Evolutionary conservation across 2,329 filamentous ascomycete species (phyloP).

Genomic region (Ophiocordyceps camponoti-saundersi): DNA sequence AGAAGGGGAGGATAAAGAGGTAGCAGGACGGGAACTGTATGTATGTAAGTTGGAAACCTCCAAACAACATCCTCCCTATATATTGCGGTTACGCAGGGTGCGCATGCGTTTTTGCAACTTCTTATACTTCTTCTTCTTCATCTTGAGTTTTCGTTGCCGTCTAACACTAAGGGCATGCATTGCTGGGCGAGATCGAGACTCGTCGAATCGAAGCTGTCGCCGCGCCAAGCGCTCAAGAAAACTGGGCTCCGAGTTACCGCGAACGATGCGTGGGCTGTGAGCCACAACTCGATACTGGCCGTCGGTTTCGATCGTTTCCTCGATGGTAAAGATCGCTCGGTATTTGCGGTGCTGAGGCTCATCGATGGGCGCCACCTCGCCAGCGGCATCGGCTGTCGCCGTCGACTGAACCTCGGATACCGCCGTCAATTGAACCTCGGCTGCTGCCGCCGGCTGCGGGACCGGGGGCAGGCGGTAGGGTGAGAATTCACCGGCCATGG

Average conservation of each 20-base stretch:
- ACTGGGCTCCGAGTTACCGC: conserved; percentile 29
- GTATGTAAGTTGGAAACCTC: background rate
- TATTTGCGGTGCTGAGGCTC: conserved; percentile 36
- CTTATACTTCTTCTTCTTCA: conserved; percentile 99
- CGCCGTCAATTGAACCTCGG: conserved; percentile 24
- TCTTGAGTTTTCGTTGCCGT: conserved; percentile 85
- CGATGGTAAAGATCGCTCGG: conserved; percentile 49
- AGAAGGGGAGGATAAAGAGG: background rate
- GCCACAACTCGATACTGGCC: conserved; percentile 44
- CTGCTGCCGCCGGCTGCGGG: conserved; percentile 34
- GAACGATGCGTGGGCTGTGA: conserved; percentile 40
- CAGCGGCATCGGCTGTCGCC: conserved; percentile 18
- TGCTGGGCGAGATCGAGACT: conserved; percentile 29
- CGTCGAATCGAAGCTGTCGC: conserved; percentile 43
- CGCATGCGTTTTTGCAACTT: conserved; percentile 91
- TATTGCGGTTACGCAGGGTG: conserved; percentile 61
- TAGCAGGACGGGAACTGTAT: background rate
- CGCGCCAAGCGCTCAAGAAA: conserved; percentile 57
- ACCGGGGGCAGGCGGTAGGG: conserved; percentile 78
- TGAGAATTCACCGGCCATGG: conserved; percentile 52
- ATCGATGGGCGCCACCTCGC: conserved; percentile 14
- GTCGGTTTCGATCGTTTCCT: conserved; percentile 43
- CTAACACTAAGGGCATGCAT: conserved; percentile 83
- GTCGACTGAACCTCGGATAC: conserved; percentile 16
- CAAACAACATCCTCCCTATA: conserved; percentile 37